These are phyloP conservation scores for Cladosporium colombiae DNA, from an alignment of 2,329 filamentous ascomycete species.

Conservation along the genomic window DNA sequence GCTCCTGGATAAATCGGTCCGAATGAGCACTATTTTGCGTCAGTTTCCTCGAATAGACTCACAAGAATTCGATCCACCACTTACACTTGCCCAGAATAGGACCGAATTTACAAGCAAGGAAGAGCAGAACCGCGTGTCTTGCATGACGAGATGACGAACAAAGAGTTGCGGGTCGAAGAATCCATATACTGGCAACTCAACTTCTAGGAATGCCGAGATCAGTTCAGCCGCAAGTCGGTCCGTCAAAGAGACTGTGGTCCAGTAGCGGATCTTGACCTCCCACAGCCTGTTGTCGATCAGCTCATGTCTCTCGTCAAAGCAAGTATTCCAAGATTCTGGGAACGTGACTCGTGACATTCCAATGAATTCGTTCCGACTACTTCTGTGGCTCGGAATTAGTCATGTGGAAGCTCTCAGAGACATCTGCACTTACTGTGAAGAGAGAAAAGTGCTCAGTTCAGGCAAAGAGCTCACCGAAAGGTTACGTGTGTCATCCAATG, in stretches of 20 bases:
- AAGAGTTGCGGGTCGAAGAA: neutral
- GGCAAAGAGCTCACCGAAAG: neutral
- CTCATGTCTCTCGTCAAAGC: neutral
- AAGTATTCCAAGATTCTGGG: neutral
- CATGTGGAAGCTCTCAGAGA: too few species aligned
- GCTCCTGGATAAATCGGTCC: constrained; percentile 5
- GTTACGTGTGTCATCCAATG: neutral
- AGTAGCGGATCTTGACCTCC: neutral
- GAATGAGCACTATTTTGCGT: neutral
- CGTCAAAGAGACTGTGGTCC: neutral
- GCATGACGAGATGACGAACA: neutral
- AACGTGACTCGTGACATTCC: neutral
- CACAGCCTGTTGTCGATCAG: neutral
- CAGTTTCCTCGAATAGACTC: neutral
- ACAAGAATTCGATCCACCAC: neutral
- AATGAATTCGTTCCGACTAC: neutral
- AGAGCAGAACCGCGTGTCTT: neutral
- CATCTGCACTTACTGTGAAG: neutral
- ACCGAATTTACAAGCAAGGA: neutral
- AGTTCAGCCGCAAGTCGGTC: neutral
- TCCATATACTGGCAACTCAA: neutral
- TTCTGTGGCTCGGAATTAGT: neutral
- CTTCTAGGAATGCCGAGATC: neutral
- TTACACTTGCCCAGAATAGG: constrained; percentile 4
- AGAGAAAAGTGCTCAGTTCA: neutral